Conservation (phyloP, 1,284 basidiomycete species). For the Apiotrichum mycotoxinovorans region DNA sequence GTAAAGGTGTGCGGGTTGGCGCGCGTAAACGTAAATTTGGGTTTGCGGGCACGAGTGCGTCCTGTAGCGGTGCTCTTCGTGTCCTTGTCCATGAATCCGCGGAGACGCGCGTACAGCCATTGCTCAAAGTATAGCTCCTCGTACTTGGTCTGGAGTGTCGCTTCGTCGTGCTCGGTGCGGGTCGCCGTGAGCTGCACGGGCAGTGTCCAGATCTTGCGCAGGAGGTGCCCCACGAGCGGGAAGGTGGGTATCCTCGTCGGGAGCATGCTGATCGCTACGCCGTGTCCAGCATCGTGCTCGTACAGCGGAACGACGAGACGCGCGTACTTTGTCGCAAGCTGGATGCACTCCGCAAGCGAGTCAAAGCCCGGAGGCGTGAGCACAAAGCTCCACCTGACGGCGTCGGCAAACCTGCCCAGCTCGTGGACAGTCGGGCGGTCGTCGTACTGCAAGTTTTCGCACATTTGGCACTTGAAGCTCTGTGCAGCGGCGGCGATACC, state of each 20-base stretch:
- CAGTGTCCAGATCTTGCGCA: constrained; percentile 40
- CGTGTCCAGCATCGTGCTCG: constrained; percentile 13
- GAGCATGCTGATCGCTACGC: no score
- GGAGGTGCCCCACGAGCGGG: constrained; percentile 20
- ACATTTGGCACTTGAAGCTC: constrained; percentile 42
- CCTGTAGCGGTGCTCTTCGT: constrained; percentile 1
- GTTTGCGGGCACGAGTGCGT: constrained; percentile 27
- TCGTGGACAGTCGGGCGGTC: constrained; percentile 31
- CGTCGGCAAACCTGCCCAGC: constrained; percentile 21
- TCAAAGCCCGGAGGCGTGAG: constrained; percentile 30
- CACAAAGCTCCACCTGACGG: constrained; percentile 29
- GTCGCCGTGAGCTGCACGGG: constrained; percentile 33
- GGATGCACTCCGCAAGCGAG: constrained; percentile 22
- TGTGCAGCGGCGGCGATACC: constrained; percentile 10
- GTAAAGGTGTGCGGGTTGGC: constrained; percentile 23
- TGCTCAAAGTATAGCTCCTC: constrained; percentile 30
- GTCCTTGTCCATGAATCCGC: constrained; percentile 17
- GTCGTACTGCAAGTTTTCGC: constrained; percentile 28
- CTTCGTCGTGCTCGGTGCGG: constrained; percentile 1
- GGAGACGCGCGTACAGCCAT: constrained; percentile 34
- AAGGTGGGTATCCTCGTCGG: not conserved
- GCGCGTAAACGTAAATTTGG: constrained; percentile 29
- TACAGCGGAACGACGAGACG: constrained; percentile 21
- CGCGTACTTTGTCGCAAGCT: constrained; percentile 24
- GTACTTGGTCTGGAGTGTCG: not conserved